Evolutionary conservation across 2,329 filamentous ascomycete species (phyloP).

Genomic region (Waltergamsia citrina): DNA sequence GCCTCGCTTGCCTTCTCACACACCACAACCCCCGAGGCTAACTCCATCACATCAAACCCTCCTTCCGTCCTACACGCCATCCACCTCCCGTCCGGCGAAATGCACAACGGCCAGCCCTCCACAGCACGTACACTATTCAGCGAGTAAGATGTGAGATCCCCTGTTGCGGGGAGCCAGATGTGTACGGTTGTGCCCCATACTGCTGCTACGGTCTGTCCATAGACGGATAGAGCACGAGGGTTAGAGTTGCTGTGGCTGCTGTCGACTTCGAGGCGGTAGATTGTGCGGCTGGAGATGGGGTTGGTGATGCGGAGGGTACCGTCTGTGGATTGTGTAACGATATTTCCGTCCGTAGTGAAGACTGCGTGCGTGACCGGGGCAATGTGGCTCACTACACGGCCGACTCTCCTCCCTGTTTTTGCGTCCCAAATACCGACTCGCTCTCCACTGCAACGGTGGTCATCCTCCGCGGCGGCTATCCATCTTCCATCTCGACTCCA

Average conservation of each 20-base stretch:
- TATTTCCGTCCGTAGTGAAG: slow-evolving; percentile 17
- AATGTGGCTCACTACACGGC: slow-evolving; percentile 22
- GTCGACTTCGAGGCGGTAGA: slow-evolving; percentile 21
- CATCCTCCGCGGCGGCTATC: slow-evolving; percentile 19
- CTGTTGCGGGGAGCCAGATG: slow-evolving; percentile 23
- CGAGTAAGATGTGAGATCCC: slow-evolving; percentile 23
- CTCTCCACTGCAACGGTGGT: slow-evolving; percentile 6
- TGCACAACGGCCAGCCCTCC: slow-evolving; percentile 30
- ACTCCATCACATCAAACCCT: slow-evolving; percentile 29
- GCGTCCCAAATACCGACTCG: slow-evolving; percentile 23
- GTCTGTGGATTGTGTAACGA: slow-evolving; percentile 26
- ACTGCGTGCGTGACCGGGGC: slow-evolving; percentile 25
- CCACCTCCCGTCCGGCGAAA: slow-evolving; percentile 26
- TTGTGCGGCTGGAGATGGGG: slow-evolving; percentile 19
- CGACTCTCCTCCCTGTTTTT: slow-evolving; percentile 15
- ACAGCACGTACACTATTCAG: slow-evolving; percentile 18
- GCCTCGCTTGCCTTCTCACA: slow-evolving; percentile 13
- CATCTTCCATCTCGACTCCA: slow-evolving; percentile 20
- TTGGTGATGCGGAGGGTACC: slow-evolving; percentile 26
- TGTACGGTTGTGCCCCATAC: slow-evolving; percentile 28
- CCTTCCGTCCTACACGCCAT: slow-evolving; percentile 28
- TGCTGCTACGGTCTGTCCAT: slow-evolving; percentile 22
- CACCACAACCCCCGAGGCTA: slow-evolving; percentile 19
- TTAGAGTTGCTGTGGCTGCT: slow-evolving; percentile 6
- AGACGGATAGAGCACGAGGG: slow-evolving; percentile 20